Evolutionary conservation across 495 filamentous ascomycete genomes (phyloP).

Genomic region (Daldinia vernicosa): DNA sequence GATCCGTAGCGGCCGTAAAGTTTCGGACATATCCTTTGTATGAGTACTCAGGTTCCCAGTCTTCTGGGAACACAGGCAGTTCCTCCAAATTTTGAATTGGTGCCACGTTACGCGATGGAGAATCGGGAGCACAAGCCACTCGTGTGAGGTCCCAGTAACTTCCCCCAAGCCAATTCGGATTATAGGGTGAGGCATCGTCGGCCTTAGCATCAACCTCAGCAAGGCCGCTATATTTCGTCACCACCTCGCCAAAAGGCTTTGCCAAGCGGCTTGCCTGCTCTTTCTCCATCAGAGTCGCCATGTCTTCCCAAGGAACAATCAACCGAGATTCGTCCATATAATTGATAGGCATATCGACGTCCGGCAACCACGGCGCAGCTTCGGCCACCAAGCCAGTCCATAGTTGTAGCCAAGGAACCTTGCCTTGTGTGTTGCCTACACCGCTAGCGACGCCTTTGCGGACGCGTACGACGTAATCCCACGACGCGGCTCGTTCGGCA

Average conservation of each 20-base stretch:
- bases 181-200: slow-evolving; percentile 32
- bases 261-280: slow-evolving; percentile 58
- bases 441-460: slow-evolving; percentile 60
- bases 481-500: slow-evolving; percentile 53
- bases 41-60: slow-evolving; percentile 46
- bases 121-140: slow-evolving; percentile 64
- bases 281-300: slow-evolving; percentile 59
- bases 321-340: slow-evolving; percentile 70
- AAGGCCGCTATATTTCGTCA: slow-evolving; percentile 42
- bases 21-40: slow-evolving; percentile 68
- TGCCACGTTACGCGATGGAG: slow-evolving; percentile 59
- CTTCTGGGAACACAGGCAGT: slow-evolving; percentile 48
- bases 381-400: slow-evolving; percentile 61
- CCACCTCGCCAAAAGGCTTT: slow-evolving; percentile 39
- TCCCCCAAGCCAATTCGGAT: slow-evolving; percentile 41
- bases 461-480: slow-evolving; percentile 60
- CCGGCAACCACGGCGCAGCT: slow-evolving; percentile 64
- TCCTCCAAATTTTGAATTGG: slow-evolving; percentile 49
- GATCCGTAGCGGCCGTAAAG: slow-evolving; percentile 68
- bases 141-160: slow-evolving; percentile 53
- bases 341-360: slow-evolving; percentile 74
- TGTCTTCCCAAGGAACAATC: slow-evolving; percentile 67
- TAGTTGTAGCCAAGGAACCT: slow-evolving; percentile 61
- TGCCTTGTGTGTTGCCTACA: slow-evolving; percentile 46
- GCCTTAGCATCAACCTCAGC: slow-evolving; percentile 44